Conservation (phyloP, 2,329 filamentous ascomycete species). For the Bipolaris zeicola region DNA sequence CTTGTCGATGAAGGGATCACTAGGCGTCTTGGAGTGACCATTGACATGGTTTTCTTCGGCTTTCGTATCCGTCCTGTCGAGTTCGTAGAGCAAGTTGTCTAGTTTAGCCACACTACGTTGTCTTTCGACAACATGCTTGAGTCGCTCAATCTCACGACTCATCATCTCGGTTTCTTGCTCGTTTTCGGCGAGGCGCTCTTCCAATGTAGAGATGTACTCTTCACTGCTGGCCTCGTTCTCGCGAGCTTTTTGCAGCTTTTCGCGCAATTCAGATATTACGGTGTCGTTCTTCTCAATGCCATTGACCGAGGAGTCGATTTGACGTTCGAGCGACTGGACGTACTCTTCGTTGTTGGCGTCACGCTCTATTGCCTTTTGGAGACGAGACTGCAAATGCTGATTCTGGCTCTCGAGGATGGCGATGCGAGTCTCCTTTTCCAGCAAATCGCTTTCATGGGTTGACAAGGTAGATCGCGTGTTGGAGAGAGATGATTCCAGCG, state of each 20-base stretch:
- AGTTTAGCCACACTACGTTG: slow-evolving; percentile 94
- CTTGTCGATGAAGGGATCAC: slow-evolving; percentile 42
- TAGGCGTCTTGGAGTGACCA: slow-evolving; percentile 42
- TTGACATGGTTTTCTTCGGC: slow-evolving; percentile 36
- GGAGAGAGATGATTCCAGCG: slow-evolving; percentile 86
- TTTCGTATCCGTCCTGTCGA: slow-evolving; percentile 64
- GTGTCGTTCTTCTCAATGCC: slow-evolving; percentile 92
- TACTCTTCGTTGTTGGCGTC: slow-evolving; percentile 93
- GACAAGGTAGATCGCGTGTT: slow-evolving; percentile 84
- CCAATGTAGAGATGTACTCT: slow-evolving; percentile 95
- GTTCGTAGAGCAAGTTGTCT: slow-evolving; percentile 87
- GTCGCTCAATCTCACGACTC: slow-evolving; percentile 91
- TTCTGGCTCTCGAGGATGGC: slow-evolving; percentile 94
- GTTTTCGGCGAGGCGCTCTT: slow-evolving; percentile 91
- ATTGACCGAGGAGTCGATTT: slow-evolving; percentile 85
- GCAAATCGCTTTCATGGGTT: slow-evolving; percentile 79
- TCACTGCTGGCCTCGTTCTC: slow-evolving; percentile 91
- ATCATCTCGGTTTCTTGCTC: slow-evolving; percentile 96
- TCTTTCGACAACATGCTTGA: slow-evolving; percentile 94
- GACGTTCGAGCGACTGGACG: slow-evolving; percentile 86
- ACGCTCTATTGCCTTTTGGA: slow-evolving; percentile 92
- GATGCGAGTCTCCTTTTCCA: slow-evolving; percentile 93
- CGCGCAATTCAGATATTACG: slow-evolving; percentile 84
- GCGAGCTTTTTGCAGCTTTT: slow-evolving; percentile 83
- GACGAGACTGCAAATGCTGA: slow-evolving; percentile 80